Conservation (phyloP, 345 rosid species). For the Garcia nutans region DNA sequence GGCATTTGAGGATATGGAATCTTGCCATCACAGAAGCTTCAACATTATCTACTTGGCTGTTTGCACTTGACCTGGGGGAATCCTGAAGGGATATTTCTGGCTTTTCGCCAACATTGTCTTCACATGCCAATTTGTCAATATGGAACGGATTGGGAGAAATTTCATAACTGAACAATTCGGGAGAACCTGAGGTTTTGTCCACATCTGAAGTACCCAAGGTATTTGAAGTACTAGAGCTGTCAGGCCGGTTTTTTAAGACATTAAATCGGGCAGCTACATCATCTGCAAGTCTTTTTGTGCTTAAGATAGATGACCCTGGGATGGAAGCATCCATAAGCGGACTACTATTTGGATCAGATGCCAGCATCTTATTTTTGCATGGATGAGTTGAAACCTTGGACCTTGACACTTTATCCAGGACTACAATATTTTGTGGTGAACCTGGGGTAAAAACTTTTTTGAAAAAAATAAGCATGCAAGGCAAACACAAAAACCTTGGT, state of each 20-base stretch:
- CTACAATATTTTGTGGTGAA: slow-evolving; percentile 18
- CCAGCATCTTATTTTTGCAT: background rate
- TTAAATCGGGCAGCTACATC: slow-evolving; percentile 57
- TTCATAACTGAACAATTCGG: slow-evolving; percentile 14
- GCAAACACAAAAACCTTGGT: background rate
- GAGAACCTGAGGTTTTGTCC: slow-evolving; percentile 1
- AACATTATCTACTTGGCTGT: slow-evolving; percentile 22
- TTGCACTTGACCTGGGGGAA: slow-evolving; percentile 10
- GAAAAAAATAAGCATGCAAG: background rate
- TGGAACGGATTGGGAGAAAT: slow-evolving; percentile 11
- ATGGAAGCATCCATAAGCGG: slow-evolving; percentile 13
- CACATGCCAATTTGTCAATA: slow-evolving; percentile 31
- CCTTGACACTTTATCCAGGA: slow-evolving; percentile 18
- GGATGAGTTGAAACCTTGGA: slow-evolving; percentile 4
- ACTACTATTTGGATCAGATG: slow-evolving; percentile 3
- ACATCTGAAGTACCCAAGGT: slow-evolving; percentile 6
- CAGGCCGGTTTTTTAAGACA: slow-evolving; percentile 40
- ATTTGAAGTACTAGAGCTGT: slow-evolving; percentile 12
- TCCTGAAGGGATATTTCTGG: slow-evolving; percentile 8
- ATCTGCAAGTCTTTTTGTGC: slow-evolving; percentile 30
- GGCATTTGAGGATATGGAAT: slow-evolving; percentile 39
- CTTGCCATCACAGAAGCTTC: slow-evolving; percentile 47
- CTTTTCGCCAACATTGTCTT: slow-evolving; percentile 22
- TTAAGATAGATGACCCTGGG: slow-evolving; percentile 24
- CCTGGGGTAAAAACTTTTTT: slow-evolving; percentile 16